Evolutionary conservation across 768 basidiomycete genomes (phyloP), one percentile per base, ranked within the genome.

Genomic region (Galerina sulciceps): DNA sequence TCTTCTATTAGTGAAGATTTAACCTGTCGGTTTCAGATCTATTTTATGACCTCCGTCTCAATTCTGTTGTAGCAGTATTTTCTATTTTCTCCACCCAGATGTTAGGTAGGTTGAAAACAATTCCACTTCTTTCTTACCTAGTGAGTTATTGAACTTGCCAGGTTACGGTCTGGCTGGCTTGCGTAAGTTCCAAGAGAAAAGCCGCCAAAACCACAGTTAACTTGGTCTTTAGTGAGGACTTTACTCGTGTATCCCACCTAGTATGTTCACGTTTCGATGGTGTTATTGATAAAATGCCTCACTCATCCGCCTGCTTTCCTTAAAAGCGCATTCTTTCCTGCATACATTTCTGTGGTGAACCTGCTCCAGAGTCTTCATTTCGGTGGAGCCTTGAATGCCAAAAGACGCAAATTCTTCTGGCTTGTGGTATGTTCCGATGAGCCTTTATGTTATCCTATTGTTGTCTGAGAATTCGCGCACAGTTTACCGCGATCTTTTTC

Each of bases 351-450:
- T 1, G 74, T 80, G 10, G 81, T 84, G 36, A 80, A 79, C 53
- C 73, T 85, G 9, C 67, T 85, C 22, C 84, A 85, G 63, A 81
- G 78, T 57, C 67, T 85, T 59, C 84, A 85, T 61, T 83, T 81
- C 59, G 74, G 77, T 11, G 80, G 80, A 55, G 61, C 78, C 1
- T 75, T 85, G 17, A 85, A 83, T 63, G 72, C 71, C 18, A 83
- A 84, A 72, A 77, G 77, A 57, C 67, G 81, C 68, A 76, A 71
- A 36, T 82, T 80, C 69, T 85, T 85, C 71, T 85, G 83, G 83
- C 80, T 84, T 49, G 79, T 80, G 34, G 79, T 81, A 69, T 23
- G 75, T 66, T 47, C 18, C 53, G 22, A 37, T 34, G 10, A 50
- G 11, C 41, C 6, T n/a, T 41, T 15, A 10, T 5, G 15, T 31